Base-by-base conservation (phyloP, 2,329 filamentous ascomycete genomes). In the Talaromyces funiculosus region DNA sequence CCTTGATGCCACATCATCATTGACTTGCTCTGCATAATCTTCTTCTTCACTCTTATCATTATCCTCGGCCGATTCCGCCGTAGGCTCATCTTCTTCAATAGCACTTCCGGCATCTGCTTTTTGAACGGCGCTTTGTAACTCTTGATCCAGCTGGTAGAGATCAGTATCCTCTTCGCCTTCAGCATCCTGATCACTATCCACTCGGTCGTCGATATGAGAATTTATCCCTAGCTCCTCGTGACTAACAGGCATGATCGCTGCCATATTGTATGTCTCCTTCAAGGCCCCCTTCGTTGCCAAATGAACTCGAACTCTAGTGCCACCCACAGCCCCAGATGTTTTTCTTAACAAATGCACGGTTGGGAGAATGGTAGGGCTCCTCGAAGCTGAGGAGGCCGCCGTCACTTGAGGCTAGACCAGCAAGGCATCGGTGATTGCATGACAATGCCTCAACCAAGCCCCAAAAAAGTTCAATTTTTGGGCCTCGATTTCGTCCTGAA, bases 161-260 rank as follows among this genome's bases (percentile, higher is more conserved):
- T 77, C 75, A 16, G 74, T 73, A 58, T 76, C 74, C 53, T 77
- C 75, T 62, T 77, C 75, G n/a, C 76, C 76, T 61, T 77, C 75
- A 20, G 76, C 76, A 62, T 78, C 76, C 65, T 74, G 71, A 57
- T 78, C 76, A 64, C 75, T 77, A 61, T 76, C 75, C 45, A 71
- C 66, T 54, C 51, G 57, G 62, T 70, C 62, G 58, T 75, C 72
- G 33, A 67, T 61, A 35, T 68, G 68, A 42, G 69, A 66, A 64
- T 71, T 69, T 61, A 69, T 65, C 60, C 69, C 67, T 51, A 69
- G 67, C 64, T 75, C 71, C 62, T 74, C 69, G 64, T 72, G 68
- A 62, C 70, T 68, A 68, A 72, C 71, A 70, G 72, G 72, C 73
- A 73, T 68, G 57, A 68, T 74, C 66, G 75, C 75, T 71, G 72